A percentile compares a stretch with the other conserved stretches of the same genome.
These are phyloP conservation scores for Ichthyophthirius multifiliis DNA, from an alignment of 169 alveolate genomes.

Conservation along the genomic window DNA sequence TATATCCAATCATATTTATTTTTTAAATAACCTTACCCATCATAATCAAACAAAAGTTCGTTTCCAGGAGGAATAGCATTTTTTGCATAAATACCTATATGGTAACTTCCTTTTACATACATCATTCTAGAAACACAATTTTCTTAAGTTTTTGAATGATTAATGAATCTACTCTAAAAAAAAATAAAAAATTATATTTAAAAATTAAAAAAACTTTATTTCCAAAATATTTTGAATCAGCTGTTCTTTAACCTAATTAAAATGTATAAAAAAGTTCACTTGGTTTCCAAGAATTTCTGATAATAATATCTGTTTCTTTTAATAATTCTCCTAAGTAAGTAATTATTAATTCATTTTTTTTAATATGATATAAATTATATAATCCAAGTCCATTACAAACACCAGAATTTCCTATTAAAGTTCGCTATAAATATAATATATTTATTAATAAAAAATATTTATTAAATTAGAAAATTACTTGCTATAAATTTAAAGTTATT, in stretches of 20 bases:
- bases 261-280: neutral
- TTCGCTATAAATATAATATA: neutral
- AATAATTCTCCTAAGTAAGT: neutral
- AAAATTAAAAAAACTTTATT: neutral
- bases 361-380: neutral
- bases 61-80: neutral
- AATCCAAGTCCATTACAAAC: neutral
- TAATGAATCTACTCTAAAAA: constrained; percentile 2
- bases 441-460: neutral
- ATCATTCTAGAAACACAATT: constrained; percentile 1
- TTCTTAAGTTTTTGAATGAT: neutral
- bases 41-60: constrained; percentile 12
- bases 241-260: neutral
- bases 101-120: neutral
- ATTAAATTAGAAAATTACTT: neutral
- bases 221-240: constrained; percentile 12
- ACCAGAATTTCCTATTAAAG: neutral
- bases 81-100: neutral
- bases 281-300: constrained; percentile 5
- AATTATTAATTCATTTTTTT: neutral
- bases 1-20: neutral
- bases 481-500: neutral
- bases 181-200: neutral
- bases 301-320: neutral
- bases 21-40: constrained; percentile 9